Evolutionary conservation across 1,284 basidiomycete genomes (phyloP).

Genomic region (Inonotus hispidus): DNA sequence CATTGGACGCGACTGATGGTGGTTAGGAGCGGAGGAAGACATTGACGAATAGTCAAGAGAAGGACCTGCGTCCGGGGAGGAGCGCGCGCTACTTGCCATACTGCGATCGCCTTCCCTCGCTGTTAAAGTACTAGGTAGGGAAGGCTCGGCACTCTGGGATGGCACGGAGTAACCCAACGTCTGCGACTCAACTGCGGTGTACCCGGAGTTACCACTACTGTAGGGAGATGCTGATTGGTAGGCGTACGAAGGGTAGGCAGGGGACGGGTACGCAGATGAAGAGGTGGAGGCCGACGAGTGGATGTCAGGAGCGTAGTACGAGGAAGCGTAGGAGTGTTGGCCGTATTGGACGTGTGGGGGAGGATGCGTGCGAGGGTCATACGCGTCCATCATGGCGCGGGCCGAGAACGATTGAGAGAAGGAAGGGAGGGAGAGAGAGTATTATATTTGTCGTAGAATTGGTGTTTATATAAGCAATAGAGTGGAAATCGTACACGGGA

Average conservation of each 20-base stretch:
- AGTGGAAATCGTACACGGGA: not conserved
- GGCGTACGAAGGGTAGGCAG: conserved; percentile 6
- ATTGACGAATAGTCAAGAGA: conserved; percentile 1
- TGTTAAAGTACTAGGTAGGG: not conserved
- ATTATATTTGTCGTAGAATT: not conserved
- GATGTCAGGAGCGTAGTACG: not conserved
- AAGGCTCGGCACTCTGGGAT: not conserved
- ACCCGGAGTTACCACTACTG: conserved; percentile 1
- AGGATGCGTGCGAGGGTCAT: conserved; percentile 8
- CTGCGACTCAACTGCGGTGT: not conserved
- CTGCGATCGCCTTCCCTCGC: not conserved
- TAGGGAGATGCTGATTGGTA: not conserved
- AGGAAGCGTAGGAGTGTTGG: not conserved
- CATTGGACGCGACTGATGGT: not conserved
- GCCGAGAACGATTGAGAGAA: not conserved
- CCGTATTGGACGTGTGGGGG: conserved; percentile 9
- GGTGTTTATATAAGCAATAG: conserved; percentile 1
- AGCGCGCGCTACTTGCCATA: not conserved
- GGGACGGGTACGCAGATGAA: conserved; percentile 7
- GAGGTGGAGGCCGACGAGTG: not conserved
- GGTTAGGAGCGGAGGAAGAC: not conserved
- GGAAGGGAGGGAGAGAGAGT: not conserved
- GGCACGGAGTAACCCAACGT: not conserved
- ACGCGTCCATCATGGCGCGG: conserved; percentile 18
- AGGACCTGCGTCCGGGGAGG: not conserved